phyloP scores from a whole-genome alignment of 2,329 filamentous ascomycete genomes.

The Fusarium lateritium region DNA sequence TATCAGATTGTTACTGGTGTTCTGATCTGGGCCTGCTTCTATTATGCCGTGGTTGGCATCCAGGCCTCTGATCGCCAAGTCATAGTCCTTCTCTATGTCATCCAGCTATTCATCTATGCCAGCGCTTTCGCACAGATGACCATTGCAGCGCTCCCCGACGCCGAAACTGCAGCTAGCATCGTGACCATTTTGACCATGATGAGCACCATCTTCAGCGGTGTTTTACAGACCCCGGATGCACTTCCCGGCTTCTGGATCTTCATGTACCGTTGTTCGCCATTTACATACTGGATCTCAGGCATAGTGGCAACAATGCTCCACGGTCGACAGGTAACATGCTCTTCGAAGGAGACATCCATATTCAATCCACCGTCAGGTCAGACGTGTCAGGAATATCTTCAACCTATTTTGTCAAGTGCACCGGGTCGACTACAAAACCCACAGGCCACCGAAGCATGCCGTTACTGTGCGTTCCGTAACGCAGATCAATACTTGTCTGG shows the following conservation, averaged over 20 bases:
- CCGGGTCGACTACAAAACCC: slow-evolving; percentile 75
- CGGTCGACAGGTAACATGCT: slow-evolving; percentile 66
- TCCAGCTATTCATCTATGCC: slow-evolving; percentile 79
- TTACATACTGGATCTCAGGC: slow-evolving; percentile 78
- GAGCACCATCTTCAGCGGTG: slow-evolving; percentile 74
- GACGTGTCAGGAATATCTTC: slow-evolving; percentile 76
- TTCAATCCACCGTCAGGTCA: slow-evolving; percentile 75
- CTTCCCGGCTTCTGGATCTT: slow-evolving; percentile 83
- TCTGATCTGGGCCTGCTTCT: slow-evolving; percentile 75
- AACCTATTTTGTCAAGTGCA: slow-evolving; percentile 64
- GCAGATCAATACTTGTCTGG: slow-evolving; percentile 72
- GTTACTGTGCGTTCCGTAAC: slow-evolving; percentile 75
- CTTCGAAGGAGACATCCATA: slow-evolving; percentile 69
- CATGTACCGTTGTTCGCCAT: slow-evolving; percentile 77
- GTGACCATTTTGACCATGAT: slow-evolving; percentile 73
- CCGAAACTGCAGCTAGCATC: slow-evolving; percentile 76
- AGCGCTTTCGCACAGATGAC: slow-evolving; percentile 81
- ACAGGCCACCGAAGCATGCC: slow-evolving; percentile 68
- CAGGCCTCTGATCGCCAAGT: slow-evolving; percentile 70
- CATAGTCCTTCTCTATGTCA: slow-evolving; percentile 74
- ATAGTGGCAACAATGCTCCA: slow-evolving; percentile 78
- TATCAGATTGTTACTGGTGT: slow-evolving; percentile 77
- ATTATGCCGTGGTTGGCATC: slow-evolving; percentile 72
- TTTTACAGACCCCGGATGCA: slow-evolving; percentile 70
- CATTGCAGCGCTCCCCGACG: slow-evolving; percentile 78